Evolutionary conservation across 441 rosid species (phyloP).

Genomic region (Oxalis stricta): DNA sequence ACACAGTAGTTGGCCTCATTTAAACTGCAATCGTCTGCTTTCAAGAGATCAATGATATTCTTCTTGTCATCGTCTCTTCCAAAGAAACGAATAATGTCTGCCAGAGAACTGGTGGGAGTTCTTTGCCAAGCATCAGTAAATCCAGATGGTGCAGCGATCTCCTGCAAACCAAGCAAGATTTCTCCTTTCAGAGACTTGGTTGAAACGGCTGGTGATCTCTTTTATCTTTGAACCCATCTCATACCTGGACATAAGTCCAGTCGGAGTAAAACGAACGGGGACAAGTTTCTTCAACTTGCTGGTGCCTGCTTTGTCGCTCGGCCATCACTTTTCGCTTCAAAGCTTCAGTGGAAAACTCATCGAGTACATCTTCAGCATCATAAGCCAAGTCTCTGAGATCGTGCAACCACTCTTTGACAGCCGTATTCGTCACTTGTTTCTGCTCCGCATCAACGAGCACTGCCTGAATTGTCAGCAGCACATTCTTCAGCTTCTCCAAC

Average conservation of each 20-base stretch:
- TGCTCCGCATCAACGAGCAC: conserved; percentile 8
- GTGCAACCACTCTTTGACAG: conserved; percentile 2
- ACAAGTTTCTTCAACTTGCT: not conserved
- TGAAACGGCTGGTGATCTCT: too few species aligned
- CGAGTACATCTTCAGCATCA: conserved; percentile 11
- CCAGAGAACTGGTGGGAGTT: not conserved
- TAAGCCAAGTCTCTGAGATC: conserved; percentile 6
- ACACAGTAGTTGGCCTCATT: too few species aligned
- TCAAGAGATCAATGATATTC: not conserved
- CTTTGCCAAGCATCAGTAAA: not conserved
- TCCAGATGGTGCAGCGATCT: too few species aligned
- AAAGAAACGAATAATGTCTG: not conserved
- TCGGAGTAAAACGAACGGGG: too few species aligned
- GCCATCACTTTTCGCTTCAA: too few species aligned
- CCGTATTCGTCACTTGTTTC: not conserved
- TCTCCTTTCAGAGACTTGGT: too few species aligned
- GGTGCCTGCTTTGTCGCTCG: not conserved
- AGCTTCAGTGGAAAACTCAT: conserved; percentile 8
- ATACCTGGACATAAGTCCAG: too few species aligned
- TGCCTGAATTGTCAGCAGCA: conserved; percentile 2
- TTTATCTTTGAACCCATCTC: too few species aligned
- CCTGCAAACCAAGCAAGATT: too few species aligned
- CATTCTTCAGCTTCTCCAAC: conserved; percentile 1
- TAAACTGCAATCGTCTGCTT: too few species aligned
- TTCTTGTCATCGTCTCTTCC: not conserved